Base-by-base conservation (phyloP, 495 filamentous ascomycete genomes). In the Lasiosphaeria ovina region DNA sequence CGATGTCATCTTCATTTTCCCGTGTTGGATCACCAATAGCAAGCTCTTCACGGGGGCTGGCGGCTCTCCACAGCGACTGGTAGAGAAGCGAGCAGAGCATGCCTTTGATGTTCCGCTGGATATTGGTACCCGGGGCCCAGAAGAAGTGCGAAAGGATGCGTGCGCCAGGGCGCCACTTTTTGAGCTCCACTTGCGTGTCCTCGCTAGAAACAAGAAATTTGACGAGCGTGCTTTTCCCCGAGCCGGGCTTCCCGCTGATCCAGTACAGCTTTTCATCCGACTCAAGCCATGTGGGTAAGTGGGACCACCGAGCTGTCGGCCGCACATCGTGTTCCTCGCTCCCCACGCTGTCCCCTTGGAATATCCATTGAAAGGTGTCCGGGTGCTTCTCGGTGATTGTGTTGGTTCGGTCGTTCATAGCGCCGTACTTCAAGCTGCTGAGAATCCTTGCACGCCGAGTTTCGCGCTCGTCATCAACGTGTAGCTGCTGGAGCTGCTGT, bases 121-220 rank as follows among this genome's bases (percentile, higher is more conserved):
- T 11, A 8, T 50, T 17, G 14, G 47, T 17, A 11, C 47, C 47
- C 9, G 47, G 47, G 14, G 14, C 24, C 47, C 47, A 50, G 16
- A 50, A 17, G 16, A 50, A 50, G 47, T 50, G 47, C 7, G 47
- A 50, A 7, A 50, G 47, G 24, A 50, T 50, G 47, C 14, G 38
- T 42, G 38, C 14, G 7, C 38, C 14, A 14, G 38, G 38, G 3
- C 38, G 38, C 38, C 38, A 42, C 14, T 42, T 42, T 9, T 42
- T 14, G 38, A 42, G 38, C 8, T 3, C 14, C 8, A 8, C 8
- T 14, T 42, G 38, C 14, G 38, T 42, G 38, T 9, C 8, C 38
- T 42, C 38, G 38, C 38, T 42, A 14, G 38, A 8, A 1, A 42
- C 38, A 14, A 42, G 8, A 42, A 42, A 42, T 14, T 42, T 42